These are phyloP conservation scores for Mycena epipterygia DNA, from an alignment of 768 basidiomycete species.

Conservation along the genomic window DNA sequence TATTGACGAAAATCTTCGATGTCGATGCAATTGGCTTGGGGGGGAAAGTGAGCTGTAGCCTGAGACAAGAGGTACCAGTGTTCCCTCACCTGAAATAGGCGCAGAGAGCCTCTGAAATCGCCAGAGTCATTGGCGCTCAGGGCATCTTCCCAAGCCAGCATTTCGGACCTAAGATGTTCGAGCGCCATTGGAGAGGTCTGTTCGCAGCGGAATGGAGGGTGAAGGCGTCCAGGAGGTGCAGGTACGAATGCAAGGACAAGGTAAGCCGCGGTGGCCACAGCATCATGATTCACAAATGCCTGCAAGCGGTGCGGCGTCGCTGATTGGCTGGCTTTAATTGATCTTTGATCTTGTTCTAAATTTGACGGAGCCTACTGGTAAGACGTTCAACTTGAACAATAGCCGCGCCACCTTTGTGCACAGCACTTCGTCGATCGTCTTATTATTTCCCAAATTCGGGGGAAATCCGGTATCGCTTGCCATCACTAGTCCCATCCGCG, in stretches of 20 bases:
- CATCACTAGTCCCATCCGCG: no score
- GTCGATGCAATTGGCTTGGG: conserved; percentile 34
- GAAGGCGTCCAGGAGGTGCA: not conserved
- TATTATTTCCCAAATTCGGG: no score
- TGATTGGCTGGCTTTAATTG: no score
- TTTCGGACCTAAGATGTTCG: conserved; percentile 30
- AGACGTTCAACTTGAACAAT: no score
- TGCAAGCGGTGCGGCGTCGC: conserved; percentile 10
- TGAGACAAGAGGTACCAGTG: no score
- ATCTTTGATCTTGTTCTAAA: no score
- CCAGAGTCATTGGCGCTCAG: conserved; percentile 29
- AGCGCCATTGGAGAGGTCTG: conserved; percentile 3
- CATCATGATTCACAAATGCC: not conserved
- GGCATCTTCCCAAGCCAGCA: conserved; percentile 34
- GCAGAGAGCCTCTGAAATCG: conserved; percentile 31
- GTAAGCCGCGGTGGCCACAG: conserved; percentile 12
- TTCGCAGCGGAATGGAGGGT: not conserved
- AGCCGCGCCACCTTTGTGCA: no score
- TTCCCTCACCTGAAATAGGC: conserved; percentile 35
- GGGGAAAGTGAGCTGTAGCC: not conserved
- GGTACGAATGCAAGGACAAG: conserved; percentile 6
- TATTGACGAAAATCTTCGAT: conserved; percentile 75
- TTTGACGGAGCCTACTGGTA: no score
- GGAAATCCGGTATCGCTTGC: no score
- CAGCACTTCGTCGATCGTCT: no score